Percentiles rank a stretch among this genome's conserved stretches.
Evolutionary conservation across 768 basidiomycete species (phyloP).

Genomic region (Russula dissimulans): DNA sequence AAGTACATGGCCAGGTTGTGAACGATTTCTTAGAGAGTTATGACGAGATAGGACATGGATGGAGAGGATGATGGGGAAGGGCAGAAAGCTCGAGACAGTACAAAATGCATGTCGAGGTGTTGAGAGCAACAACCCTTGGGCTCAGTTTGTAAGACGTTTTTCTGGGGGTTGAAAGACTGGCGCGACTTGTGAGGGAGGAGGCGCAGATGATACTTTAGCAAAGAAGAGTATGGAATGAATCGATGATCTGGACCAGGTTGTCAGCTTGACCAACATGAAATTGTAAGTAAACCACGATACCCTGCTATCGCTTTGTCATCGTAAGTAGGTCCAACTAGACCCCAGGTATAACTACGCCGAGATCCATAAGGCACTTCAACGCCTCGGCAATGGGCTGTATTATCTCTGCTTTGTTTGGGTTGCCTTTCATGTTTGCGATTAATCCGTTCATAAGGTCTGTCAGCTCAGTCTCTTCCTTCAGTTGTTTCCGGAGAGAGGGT

Average conservation of each 20-base stretch:
- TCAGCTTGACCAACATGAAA: neutral
- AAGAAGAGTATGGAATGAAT: neutral
- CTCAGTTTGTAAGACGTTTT: no score
- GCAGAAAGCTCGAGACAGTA: no score
- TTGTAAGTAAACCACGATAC: neutral
- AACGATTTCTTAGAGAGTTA: no score
- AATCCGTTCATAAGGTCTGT: constrained; percentile 48
- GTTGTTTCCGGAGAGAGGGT: constrained; percentile 29
- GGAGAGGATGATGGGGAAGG: no score
- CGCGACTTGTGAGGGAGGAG: neutral
- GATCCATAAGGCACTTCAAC: constrained; percentile 34
- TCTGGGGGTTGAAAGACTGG: neutral
- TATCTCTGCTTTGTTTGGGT: constrained; percentile 32
- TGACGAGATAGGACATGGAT: no score
- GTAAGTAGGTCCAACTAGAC: neutral
- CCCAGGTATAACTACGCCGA: constrained; percentile 8
- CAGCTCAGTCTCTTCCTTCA: constrained; percentile 44
- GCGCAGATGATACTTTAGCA: neutral
- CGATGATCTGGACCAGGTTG: neutral
- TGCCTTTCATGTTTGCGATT: constrained; percentile 37
- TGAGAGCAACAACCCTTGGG: no score
- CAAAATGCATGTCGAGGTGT: no score
- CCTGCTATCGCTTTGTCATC: neutral
- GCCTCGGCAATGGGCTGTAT: constrained; percentile 43
- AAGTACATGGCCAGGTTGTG: no score